Conservation (phyloP, 164 flowering plant genomes). For the Stephania cephalantha region DNA sequence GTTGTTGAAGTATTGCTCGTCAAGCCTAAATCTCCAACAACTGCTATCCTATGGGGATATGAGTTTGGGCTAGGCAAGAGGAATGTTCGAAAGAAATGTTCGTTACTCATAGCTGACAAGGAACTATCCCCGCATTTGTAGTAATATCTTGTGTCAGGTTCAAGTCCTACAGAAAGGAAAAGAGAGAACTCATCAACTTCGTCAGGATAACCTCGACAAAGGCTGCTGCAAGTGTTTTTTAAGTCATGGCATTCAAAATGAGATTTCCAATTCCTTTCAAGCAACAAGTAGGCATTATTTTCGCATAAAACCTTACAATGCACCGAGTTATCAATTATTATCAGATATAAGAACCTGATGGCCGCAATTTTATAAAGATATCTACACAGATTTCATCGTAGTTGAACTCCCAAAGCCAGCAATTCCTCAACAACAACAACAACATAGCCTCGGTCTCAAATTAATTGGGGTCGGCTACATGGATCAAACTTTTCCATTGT, state of each 20-base stretch:
- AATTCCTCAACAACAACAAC: no score
- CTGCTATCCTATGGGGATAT: slow-evolving; percentile 64
- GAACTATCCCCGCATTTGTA: slow-evolving; percentile 89
- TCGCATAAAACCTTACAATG: no score
- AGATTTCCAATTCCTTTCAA: neutral
- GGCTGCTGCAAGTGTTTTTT: neutral
- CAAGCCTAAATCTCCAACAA: slow-evolving; percentile 83
- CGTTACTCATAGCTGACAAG: slow-evolving; percentile 70
- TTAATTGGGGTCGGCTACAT: no score
- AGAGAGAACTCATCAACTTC: neutral
- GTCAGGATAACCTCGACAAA: neutral
- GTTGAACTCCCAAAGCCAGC: no score
- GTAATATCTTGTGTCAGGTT: slow-evolving; percentile 59
- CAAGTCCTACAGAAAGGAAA: slow-evolving; percentile 44
- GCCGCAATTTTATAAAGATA: no score
- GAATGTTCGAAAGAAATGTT: slow-evolving; percentile 47
- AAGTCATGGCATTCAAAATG: neutral
- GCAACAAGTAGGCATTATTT: neutral
- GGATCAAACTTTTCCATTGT: no score
- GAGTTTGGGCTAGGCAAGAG: slow-evolving; percentile 40
- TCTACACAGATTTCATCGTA: no score
- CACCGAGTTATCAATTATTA: no score
- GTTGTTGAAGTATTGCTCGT: slow-evolving; percentile 79
- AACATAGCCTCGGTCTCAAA: no score
- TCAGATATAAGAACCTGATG: no score